Base-by-base conservation (phyloP, 2,329 filamentous ascomycete genomes). In the Cladophialophora yegresii region DNA sequence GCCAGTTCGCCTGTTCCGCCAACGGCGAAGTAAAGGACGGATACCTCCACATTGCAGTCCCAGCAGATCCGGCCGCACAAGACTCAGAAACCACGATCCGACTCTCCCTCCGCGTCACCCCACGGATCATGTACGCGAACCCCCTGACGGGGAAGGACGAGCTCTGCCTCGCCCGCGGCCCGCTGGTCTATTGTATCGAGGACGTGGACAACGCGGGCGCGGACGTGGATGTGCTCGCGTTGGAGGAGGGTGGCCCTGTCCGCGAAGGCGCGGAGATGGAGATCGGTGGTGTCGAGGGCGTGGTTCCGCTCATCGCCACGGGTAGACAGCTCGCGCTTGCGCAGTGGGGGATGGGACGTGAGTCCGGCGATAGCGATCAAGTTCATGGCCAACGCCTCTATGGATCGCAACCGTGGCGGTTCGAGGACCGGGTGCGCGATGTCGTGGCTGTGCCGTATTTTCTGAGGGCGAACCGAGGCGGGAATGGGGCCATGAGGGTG, bases 401-500 rank as follows among this genome's bases (percentile, higher is more conserved):
- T 23, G 45, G 45, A 50, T 50, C 45, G n/a, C 20, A 4, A 9
- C 45, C 45, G n/a, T 50, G 45, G 45, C 45, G 23, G 20, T 50
- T 23, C 12, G 54, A 43, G 4, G 30, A 57, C 13, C 13, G 20
- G 9, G 13, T 13, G 10, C 33, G 33, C 10, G 28, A 57, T 20
- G 9, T 57, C 20, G 33, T 57, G 10, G 84, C 84, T 71, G 74
- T 85, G 49, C 83, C 83, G 20, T 86, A 85, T 67, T 83, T 82
- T 70, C 77, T 84, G 61, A 75, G 83, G 16, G 82, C 81, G n/a
- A 86, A 86, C 64, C 73, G 83, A 43, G 81, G 81, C 2, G 83
- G 83, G 0, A 81, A 75, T 58, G 83, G 83, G 0, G 79, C 83
- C 58, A 85, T 84, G 82, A 77, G 82, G 54, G 82, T 84, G 36